Percentiles rank a stretch among this genome's conserved stretches.
Evolutionary conservation across 2,329 filamentous ascomycete species (phyloP).

Genomic region (Fusarium goolgardi): DNA sequence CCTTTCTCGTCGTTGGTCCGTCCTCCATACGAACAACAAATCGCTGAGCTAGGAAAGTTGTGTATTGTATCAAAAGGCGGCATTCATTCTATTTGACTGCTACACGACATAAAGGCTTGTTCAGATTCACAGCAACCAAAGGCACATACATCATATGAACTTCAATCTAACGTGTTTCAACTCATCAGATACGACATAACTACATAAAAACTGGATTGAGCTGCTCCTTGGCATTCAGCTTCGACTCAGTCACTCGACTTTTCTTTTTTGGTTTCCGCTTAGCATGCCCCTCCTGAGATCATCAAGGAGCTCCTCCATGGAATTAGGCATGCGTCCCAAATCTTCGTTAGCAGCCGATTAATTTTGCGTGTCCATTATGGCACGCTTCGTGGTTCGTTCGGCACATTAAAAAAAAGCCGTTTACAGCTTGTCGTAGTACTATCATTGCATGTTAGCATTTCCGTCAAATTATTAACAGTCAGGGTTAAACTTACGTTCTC

Average conservation of each 20-base stretch:
- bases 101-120: background rate
- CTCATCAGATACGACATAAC: constrained; percentile 58
- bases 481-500: constrained; percentile 82
- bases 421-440: constrained; percentile 99
- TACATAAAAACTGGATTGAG: constrained; percentile 56
- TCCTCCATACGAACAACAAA: background rate
- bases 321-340: constrained; percentile 47
- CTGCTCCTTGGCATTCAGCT: constrained; percentile 54
- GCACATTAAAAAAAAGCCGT: constrained; percentile 55
- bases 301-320: constrained; percentile 44
- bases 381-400: constrained; percentile 61
- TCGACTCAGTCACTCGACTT: constrained; percentile 52
- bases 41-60: background rate
- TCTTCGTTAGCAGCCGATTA: constrained; percentile 54
- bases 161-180: constrained; percentile 55
- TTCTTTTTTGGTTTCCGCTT: constrained; percentile 52
- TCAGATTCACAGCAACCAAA: background rate
- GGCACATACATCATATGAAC: constrained; percentile 26
- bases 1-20: background rate
- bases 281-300: constrained; percentile 46
- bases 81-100: too few species aligned
- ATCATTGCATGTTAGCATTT: constrained; percentile 40
- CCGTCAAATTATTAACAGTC: background rate
- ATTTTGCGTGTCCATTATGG: constrained; percentile 56
- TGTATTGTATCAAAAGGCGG: background rate